Evolutionary conservation across 1,284 basidiomycete genomes (phyloP), one percentile per base, ranked within the genome.

Genomic region (Erythrobasidium hasegawianum): DNA sequence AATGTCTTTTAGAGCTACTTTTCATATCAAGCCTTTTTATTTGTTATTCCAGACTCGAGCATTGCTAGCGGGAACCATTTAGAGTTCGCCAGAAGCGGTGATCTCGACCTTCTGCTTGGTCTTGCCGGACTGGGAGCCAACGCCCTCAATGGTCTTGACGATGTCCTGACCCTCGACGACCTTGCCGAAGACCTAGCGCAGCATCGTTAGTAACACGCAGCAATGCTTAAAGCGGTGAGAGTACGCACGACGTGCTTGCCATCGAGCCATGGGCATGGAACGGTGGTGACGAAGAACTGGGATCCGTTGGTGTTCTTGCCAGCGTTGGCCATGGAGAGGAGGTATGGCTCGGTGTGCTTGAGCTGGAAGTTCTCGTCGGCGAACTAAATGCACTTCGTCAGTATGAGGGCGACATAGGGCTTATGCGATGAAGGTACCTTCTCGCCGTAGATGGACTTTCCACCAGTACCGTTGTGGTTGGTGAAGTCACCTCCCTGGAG

Each of bases 81-180:
- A 72, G 66, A 68, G 52, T 54, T 65, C 67, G 39, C 73, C 73
- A 29, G 59, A 71, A 2, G 67, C 38, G 57, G 68, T 70, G 68
- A 74, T 72, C 39, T 61, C 58, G 67, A 74, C 64, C 45, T 55
- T 58, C 38, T 59, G 43, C 50, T 53, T 61, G 69, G 74, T 70
- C 68, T 71, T 70, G 70, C 74, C 74, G 38, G 71, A 69, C 45
- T 57, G 33, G 24, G 82, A 79, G 14, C 88, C 87, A 2, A 80
- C 52, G 2, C 60, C 61, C 80, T 92, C 89, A 73, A 93, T 82
- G 56, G 73, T 71, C 77, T 84, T 86, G 59, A 91, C 87, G 64
- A 90, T 49, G 10, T 85, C 83, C 67, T 82, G 71, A 69, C 85
- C 85, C 65, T 85, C 80, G 41, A 86, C 77, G n/a, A 88, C 85